These are phyloP conservation scores for Vitis amurensis DNA, from an alignment of 164 flowering plant genomes.

Conservation along the genomic window DNA sequence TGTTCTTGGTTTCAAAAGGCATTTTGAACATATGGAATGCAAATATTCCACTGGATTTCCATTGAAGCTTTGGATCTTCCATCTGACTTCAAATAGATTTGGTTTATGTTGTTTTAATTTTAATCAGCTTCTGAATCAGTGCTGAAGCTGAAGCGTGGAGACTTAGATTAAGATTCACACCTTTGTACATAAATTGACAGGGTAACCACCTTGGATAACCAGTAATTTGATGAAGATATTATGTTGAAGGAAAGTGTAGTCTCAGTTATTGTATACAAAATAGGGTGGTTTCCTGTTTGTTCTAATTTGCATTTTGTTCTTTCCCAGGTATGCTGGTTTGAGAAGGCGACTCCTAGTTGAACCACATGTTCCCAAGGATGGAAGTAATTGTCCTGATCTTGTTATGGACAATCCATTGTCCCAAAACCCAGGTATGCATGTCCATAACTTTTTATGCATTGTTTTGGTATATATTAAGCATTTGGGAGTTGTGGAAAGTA, in stretches of 20 bases:
- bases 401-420: slow-evolving; percentile 91
- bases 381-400: slow-evolving; percentile 55
- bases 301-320: not conserved
- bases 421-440: slow-evolving; percentile 73
- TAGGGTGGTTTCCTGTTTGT: not conserved
- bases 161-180: not conserved
- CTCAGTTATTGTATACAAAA: not conserved
- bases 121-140: not conserved
- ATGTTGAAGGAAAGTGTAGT: not conserved
- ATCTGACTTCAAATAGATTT: not conserved
- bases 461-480: not conserved
- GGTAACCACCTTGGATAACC: not conserved
- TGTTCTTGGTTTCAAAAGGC: too few relatives aligned
- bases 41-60: not conserved
- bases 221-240: not conserved
- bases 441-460: not conserved
- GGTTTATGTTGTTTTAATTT: too few relatives aligned
- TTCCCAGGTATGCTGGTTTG: slow-evolving; percentile 72
- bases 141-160: not conserved
- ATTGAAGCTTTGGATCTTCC: not conserved
- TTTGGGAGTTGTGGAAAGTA: not conserved
- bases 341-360: slow-evolving; percentile 80
- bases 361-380: slow-evolving; percentile 68
- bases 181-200: not conserved
- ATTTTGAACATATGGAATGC: not conserved